Evolutionary conservation across 208 protist species (phyloP).

Genomic region (Leptomonas pyrrhocoris): DNA sequence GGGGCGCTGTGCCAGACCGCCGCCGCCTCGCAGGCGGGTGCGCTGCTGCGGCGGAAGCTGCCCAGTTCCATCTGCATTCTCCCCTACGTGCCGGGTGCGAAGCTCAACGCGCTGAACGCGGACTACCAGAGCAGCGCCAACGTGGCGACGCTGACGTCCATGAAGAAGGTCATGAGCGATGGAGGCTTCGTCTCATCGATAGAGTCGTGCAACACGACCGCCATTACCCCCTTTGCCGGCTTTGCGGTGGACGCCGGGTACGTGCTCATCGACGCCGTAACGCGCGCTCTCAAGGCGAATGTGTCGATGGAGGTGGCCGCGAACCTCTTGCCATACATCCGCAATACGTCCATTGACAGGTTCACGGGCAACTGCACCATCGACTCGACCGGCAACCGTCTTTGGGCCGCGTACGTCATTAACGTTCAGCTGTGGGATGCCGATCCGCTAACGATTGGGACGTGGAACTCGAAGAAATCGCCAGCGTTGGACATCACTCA

Average conservation of each 20-base stretch:
- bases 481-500: slow-evolving; percentile 41
- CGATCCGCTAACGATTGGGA: slow-evolving; percentile 54
- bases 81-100: slow-evolving; percentile 44
- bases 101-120: slow-evolving; percentile 49
- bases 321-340: slow-evolving; percentile 53
- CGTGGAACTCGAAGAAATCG: slow-evolving; percentile 49
- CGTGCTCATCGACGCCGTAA: slow-evolving; percentile 64
- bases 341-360: slow-evolving; percentile 55
- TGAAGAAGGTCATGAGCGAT: slow-evolving; percentile 55
- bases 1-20: slow-evolving; percentile 69
- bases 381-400: slow-evolving; percentile 67
- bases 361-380: slow-evolving; percentile 74
- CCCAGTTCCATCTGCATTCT: slow-evolving; percentile 84
- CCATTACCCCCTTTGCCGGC: slow-evolving; percentile 41
- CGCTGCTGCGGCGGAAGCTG: slow-evolving; percentile 48
- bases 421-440: slow-evolving; percentile 67
- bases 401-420: slow-evolving; percentile 58
- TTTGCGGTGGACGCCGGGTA: slow-evolving; percentile 84
- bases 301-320: slow-evolving; percentile 56
- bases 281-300: slow-evolving; percentile 43
- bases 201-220: slow-evolving; percentile 43
- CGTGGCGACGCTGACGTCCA: slow-evolving; percentile 26
- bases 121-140: slow-evolving; percentile 33
- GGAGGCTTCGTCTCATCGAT: slow-evolving; percentile 67
- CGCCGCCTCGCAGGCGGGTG: slow-evolving; percentile 21